A percentile compares a stretch with the other conserved stretches of the same genome.
Conservation (phyloP, 2,329 filamentous ascomycete species). For the Metarhizium anisopliae region DNA sequence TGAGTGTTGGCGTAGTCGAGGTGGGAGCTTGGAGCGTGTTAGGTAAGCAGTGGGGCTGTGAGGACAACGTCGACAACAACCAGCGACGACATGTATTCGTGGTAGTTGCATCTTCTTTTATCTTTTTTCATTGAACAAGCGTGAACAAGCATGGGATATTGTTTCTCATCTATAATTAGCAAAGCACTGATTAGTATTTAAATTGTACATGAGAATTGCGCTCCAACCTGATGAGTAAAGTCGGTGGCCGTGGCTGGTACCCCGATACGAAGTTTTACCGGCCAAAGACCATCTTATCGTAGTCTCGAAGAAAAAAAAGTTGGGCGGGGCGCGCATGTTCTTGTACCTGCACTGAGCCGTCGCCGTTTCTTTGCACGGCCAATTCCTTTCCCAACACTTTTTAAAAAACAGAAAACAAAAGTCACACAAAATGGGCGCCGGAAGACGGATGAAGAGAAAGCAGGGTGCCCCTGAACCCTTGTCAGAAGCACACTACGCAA, state of each 20-base stretch:
- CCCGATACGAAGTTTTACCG: slow-evolving; percentile 24
- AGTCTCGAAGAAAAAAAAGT: slow-evolving; percentile 23
- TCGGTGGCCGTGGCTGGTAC: background rate
- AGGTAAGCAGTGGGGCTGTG: background rate
- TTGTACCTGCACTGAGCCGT: background rate
- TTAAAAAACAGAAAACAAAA: slow-evolving; percentile 11
- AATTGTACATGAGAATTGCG: too few relatives aligned
- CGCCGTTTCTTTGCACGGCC: background rate
- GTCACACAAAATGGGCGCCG: slow-evolving; percentile 63
- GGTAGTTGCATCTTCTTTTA: too few relatives aligned
- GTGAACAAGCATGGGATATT: too few relatives aligned
- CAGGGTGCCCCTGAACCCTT: slow-evolving; percentile 80
- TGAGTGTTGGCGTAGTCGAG: background rate
- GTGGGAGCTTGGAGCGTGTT: background rate
- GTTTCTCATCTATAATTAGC: too few relatives aligned
- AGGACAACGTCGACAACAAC: too few relatives aligned
- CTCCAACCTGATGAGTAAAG: background rate
- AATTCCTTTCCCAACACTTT: slow-evolving; percentile 6
- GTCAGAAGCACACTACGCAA: slow-evolving; percentile 70
- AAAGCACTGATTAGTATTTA: too few relatives aligned
- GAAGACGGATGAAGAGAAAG: slow-evolving; percentile 82
- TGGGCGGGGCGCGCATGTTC: slow-evolving; percentile 21
- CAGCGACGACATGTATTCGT: too few relatives aligned
- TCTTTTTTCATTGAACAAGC: too few relatives aligned
- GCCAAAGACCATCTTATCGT: slow-evolving; percentile 18